Percentiles rank a stretch among this genome's conserved stretches.
These are phyloP conservation scores for Apiotrichum akiyoshidainum DNA, from an alignment of 1,284 basidiomycete species.

Conservation along the genomic window DNA sequence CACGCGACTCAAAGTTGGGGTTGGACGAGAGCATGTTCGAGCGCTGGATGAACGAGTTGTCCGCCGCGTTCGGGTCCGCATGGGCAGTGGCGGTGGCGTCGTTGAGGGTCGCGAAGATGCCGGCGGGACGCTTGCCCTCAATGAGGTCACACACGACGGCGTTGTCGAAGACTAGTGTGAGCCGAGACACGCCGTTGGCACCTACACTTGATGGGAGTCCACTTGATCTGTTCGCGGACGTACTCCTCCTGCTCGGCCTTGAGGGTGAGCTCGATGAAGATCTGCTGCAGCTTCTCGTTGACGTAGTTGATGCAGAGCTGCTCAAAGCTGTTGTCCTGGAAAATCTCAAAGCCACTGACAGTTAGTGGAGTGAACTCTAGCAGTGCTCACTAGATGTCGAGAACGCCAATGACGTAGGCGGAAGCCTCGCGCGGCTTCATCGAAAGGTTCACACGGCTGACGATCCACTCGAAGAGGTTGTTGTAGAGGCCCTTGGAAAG, in stretches of 20 bases:
- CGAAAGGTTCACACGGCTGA: constrained; percentile 89
- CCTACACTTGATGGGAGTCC: constrained; percentile 90
- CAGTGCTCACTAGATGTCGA: constrained; percentile 82
- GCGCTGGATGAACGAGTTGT: constrained; percentile 95
- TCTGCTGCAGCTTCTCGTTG: constrained; percentile 98
- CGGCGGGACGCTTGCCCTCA: constrained; percentile 91
- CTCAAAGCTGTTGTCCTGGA: constrained; percentile 96
- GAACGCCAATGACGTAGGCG: constrained; percentile 88
- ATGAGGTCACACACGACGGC: constrained; percentile 93
- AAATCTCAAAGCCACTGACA: constrained; percentile 82
- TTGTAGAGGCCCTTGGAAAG: constrained; percentile 96
- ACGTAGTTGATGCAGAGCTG: constrained; percentile 99
- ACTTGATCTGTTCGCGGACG: constrained; percentile 95
- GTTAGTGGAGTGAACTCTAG: no score
- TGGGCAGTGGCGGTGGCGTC: constrained; percentile 98
- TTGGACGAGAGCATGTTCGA: constrained; percentile 75
- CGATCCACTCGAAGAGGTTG: constrained; percentile 99
- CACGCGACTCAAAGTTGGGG: constrained; percentile 88
- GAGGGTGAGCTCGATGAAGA: constrained; percentile 97
- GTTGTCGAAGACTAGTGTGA: constrained; percentile 50
- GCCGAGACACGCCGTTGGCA: not conserved
- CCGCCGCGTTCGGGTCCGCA: constrained; percentile 92
- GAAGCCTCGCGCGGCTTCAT: constrained; percentile 79
- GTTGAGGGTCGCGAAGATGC: constrained; percentile 96
- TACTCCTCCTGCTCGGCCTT: constrained; percentile 99